Evolutionary conservation across 2,329 filamentous ascomycete genomes (phyloP), one percentile per base, ranked within the genome.

Genomic region (Myotisia sp.): DNA sequence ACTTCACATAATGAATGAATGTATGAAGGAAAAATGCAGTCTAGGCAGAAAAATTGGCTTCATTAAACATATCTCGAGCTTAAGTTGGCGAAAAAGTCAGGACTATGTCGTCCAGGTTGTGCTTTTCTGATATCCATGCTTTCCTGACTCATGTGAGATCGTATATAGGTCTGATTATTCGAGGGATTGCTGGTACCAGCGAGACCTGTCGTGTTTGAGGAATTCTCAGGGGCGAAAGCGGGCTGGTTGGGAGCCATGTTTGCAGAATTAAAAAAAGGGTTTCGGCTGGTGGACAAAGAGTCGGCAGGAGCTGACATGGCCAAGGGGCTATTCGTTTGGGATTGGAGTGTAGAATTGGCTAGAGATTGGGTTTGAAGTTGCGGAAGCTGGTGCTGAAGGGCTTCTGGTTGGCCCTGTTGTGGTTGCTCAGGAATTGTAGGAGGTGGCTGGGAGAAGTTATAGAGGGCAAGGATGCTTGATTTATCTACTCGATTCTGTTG

Each of bases 21-120:
- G 10, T n/a, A 29, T 9, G 21, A 20, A 28, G 29, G 28, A 21
- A 39, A 36, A 23, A 34, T n/a, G n/a, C n/a, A 23, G 28, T 7
- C 8, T 16, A 14, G 9, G 26, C 18, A 26, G 20, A 12, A 6
- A 13, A 16, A 21, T 12, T 14, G 20, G 8, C 7, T 19, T 32
- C 18, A 30, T 48, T 45, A 54, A 37, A 56, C 51, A 45, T 59
- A 62, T 37, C 62, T 52, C 27, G 63, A 58, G 42, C 63, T 67
- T 43, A 67, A 43, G 47, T 54, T 64, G 16, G 63, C 62, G 52
- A 67, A 67, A 6, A 63, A 60, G 49, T 67, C 64, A 5, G 64
- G 64, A 42, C 63, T 66, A 42, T 67, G 62, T 21, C 64, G 52
- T 3, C 64, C 64, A 35, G 46, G 62, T 37, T 65, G 61, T 23